Evolutionary conservation across 1,139 yeast genomes (phyloP).

Genomic region (Entelexis sorbosivorans): DNA sequence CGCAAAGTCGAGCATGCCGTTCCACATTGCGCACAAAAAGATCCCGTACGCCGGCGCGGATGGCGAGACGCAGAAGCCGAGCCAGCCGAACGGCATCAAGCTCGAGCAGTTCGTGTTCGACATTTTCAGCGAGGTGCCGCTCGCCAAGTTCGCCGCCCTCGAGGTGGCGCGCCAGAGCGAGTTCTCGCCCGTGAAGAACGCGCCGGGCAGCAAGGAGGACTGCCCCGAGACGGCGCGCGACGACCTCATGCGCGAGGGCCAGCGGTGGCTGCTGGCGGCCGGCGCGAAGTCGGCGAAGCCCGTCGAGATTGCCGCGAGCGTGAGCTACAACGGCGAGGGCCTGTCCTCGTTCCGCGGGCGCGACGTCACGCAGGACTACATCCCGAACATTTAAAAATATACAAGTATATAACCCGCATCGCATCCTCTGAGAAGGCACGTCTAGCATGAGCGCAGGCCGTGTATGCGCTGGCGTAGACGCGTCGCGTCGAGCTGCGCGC

Average conservation of each 20-base stretch:
- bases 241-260: slow-evolving; percentile 56
- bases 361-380: slow-evolving; percentile 10
- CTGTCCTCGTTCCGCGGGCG: slow-evolving; percentile 40
- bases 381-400: neutral
- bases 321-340: slow-evolving; percentile 82
- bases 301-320: slow-evolving; percentile 68
- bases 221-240: slow-evolving; percentile 72
- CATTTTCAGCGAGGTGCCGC: slow-evolving; percentile 70
- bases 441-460: too few relatives aligned
- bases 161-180: slow-evolving; percentile 81
- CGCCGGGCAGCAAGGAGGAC: slow-evolving; percentile 68
- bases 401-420: too few relatives aligned
- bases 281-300: slow-evolving; percentile 49
- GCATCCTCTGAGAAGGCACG: too few relatives aligned
- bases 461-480: too few relatives aligned
- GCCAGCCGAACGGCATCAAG: slow-evolving; percentile 77
- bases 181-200: slow-evolving; percentile 90
- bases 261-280: slow-evolving; percentile 59
- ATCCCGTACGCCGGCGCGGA: slow-evolving; percentile 50
- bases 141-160: slow-evolving; percentile 75
- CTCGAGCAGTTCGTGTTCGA: slow-evolving; percentile 96
- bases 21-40: slow-evolving; percentile 88
- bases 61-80: slow-evolving; percentile 48
- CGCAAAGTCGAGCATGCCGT: slow-evolving; percentile 55
- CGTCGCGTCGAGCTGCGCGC: too few relatives aligned